Evolutionary conservation across 805 yeast species (phyloP), one percentile per base, ranked within the genome.

Genomic region (Candida easanensis): DNA sequence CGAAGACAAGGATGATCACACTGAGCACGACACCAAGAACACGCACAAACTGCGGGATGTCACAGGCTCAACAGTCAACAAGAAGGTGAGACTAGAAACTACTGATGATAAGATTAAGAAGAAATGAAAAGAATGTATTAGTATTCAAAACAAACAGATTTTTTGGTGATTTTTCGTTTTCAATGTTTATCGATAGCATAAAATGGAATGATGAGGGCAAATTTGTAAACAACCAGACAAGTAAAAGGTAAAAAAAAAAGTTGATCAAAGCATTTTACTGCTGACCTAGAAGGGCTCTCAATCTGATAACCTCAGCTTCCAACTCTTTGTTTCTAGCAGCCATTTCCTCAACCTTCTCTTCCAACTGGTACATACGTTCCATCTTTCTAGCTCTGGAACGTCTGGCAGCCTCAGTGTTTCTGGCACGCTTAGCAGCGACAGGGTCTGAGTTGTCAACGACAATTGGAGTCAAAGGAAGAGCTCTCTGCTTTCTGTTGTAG

Each of bases 351-450:
- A 89, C 93, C 63, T 79, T 80, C 19, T 66, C 78, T 66, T 90
- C 97, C 62, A 90, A 71, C 62, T 87, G 91, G 47, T 66, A 57
- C 88, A 90, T 85, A 64, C 95, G 79, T 63, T 86, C 86, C 82
- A 85, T 81, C 66, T 90, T 88, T 64, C 96, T 80, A 19, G 97
- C 97, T 59, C 97, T 76, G 21, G 96, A 88, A 61, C 97, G 79
- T 65, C 97, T 81, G 7, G 97, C 97, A 53, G 98, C 97, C 62
- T 89, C 96, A 38, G 82, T 91, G 76, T 93, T 91, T 66, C 91
- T 82, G 8, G 98, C 98, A 63, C 98, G 82, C 71, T 91, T 91
- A 57, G 85, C 64, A 36, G 88, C 78, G 44, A 75, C 76, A n/a
- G 83, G 78, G 63, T 89, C 96, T 38, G 62, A 66, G 20, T 70